These are phyloP conservation scores for Heritiera littoralis DNA, from an alignment of 345 rosid species.

Conservation along the genomic window DNA sequence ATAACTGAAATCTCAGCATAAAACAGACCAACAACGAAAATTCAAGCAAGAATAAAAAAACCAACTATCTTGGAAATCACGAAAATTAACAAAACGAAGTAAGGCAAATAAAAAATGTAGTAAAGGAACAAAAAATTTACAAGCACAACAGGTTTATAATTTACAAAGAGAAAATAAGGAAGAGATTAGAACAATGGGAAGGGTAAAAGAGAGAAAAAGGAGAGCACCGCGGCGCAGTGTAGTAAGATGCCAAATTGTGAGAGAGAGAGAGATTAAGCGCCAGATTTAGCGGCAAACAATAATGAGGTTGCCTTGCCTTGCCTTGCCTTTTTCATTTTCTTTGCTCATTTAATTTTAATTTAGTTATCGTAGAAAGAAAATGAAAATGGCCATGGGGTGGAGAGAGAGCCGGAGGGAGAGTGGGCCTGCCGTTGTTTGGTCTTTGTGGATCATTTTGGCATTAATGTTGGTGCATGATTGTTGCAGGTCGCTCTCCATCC, in stretches of 20 bases:
- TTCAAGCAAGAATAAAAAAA: background rate
- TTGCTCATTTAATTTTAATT: background rate
- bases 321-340: background rate
- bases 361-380: background rate
- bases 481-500: conserved; percentile 31
- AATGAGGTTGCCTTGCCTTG: conserved; percentile 13
- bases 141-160: background rate
- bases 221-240: background rate
- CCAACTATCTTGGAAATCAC: background rate
- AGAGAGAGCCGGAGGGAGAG: background rate
- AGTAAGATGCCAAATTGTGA: conserved; percentile 10
- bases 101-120: background rate
- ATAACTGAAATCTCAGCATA: background rate
- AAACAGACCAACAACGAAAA: background rate
- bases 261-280: conserved; percentile 22
- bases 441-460: background rate
- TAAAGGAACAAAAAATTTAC: background rate
- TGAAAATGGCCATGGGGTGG: background rate
- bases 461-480: conserved; percentile 14
- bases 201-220: background rate
- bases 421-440: background rate
- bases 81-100: background rate
- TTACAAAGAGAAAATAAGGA: background rate
- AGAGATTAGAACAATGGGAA: background rate
- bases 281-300: conserved; percentile 27